A percentile compares a stretch with the other conserved stretches of the same genome.
phyloP scores from a whole-genome alignment of 495 filamentous ascomycete species.

The Platismatia glauca region DNA sequence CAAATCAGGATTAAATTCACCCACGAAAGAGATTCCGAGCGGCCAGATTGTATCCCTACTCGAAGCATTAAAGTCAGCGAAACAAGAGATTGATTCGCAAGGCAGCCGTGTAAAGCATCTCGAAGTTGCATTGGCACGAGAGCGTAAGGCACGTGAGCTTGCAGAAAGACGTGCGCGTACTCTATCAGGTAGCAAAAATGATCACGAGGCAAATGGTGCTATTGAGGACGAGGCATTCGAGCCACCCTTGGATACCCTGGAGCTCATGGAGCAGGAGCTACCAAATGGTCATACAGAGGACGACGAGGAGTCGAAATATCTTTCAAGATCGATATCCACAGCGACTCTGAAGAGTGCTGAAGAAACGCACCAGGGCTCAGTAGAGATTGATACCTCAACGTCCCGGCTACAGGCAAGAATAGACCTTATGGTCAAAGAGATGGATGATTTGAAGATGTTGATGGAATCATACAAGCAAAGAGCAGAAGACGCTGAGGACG shows the following conservation, averaged over 20 bases:
- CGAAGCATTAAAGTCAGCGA: constrained; percentile 70
- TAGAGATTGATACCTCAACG: constrained; percentile 31
- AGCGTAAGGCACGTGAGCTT: constrained; percentile 68
- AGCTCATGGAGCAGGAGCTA: constrained; percentile 17
- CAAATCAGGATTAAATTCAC: constrained; percentile 50
- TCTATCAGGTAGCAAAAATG: constrained; percentile 40
- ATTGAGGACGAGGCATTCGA: constrained; percentile 32
- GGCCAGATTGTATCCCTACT: constrained; percentile 71
- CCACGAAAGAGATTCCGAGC: constrained; percentile 54
- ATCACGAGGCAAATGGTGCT: constrained; percentile 20
- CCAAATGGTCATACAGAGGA: constrained; percentile 15
- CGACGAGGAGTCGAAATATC: constrained; percentile 23
- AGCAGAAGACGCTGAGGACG: constrained; percentile 71
- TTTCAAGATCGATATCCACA: constrained; percentile 26
- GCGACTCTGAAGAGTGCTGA: constrained; percentile 32
- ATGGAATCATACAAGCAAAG: constrained; percentile 67
- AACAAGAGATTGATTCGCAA: constrained; percentile 72
- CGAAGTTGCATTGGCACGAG: constrained; percentile 67
- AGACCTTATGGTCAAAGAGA: constrained; percentile 71
- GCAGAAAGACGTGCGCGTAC: constrained; percentile 75
- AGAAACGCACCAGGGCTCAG: constrained; percentile 32
- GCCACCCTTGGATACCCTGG: constrained; percentile 24
- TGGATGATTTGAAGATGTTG: constrained; percentile 72
- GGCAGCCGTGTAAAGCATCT: constrained; percentile 68
- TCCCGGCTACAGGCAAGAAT: constrained; percentile 58